Conservation (phyloP, 139 green algal species). For the Deuterostichococcus epilithicus region DNA sequence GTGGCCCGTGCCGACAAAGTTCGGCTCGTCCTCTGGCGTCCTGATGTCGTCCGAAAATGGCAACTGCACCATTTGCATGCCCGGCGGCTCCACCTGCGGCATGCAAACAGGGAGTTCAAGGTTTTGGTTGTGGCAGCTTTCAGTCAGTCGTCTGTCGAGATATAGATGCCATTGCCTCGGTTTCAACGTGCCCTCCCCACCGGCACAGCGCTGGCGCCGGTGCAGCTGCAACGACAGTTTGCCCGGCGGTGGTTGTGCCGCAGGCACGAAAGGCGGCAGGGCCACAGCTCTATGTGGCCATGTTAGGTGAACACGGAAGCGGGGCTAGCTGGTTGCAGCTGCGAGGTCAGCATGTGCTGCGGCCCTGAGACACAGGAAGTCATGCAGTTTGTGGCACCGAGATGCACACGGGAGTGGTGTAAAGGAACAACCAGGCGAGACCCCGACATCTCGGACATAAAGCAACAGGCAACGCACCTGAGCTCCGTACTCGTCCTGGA, state of each 20-base stretch:
- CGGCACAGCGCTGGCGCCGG: too few relatives aligned
- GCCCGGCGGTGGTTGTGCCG: too few relatives aligned
- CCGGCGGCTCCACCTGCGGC: conserved; percentile 27
- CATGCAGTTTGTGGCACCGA: too few relatives aligned
- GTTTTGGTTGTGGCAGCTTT: not conserved
- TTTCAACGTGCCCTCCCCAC: conserved; percentile 28
- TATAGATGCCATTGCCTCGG: conserved; percentile 35
- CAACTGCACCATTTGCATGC: conserved; percentile 46
- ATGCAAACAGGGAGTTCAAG: not conserved
- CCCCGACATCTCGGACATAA: not conserved
- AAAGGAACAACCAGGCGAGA: too few relatives aligned
- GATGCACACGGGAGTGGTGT: too few relatives aligned
- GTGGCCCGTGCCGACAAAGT: conserved; percentile 13
- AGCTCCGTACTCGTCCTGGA: conserved; percentile 25
- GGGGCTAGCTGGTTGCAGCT: too few relatives aligned
- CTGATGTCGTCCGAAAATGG: conserved; percentile 51
- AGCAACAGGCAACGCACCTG: conserved; percentile 19
- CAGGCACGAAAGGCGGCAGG: too few relatives aligned
- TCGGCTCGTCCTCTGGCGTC: conserved; percentile 28
- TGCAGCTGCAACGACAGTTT: too few relatives aligned
- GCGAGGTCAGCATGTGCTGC: too few relatives aligned
- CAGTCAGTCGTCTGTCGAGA: not conserved
- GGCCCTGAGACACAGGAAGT: too few relatives aligned
- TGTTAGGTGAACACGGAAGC: too few relatives aligned
- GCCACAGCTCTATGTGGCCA: too few relatives aligned